phyloP scores from a whole-genome alignment of 306 rosid species.

The Dalbergia oliveri region DNA sequence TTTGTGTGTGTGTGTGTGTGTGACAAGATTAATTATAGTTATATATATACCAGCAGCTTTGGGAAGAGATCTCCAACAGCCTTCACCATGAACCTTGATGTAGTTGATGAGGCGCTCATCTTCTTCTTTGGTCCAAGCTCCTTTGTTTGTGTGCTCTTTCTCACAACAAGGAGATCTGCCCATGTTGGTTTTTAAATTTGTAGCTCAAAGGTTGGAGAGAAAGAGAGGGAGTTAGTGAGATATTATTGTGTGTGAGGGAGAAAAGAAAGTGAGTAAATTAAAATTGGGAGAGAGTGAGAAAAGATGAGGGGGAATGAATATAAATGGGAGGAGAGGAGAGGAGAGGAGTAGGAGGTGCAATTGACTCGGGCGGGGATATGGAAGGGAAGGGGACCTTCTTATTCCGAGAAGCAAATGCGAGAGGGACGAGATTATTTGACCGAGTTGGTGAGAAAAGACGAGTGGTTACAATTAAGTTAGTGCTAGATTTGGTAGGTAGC shows the following conservation, averaged over 20 bases:
- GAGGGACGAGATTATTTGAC: slow-evolving; percentile 61
- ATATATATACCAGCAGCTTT: slow-evolving; percentile 66
- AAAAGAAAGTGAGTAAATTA: neutral
- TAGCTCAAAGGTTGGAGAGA: too few species aligned
- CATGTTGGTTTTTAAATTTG: slow-evolving; percentile 32
- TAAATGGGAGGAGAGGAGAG: slow-evolving; percentile 44
- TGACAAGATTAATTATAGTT: neutral
- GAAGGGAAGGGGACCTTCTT: slow-evolving; percentile 39
- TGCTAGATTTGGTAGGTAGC: slow-evolving; percentile 72
- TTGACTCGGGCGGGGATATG: slow-evolving; percentile 52
- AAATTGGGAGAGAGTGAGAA: slow-evolving; percentile 2
- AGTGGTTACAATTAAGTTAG: slow-evolving; percentile 71
- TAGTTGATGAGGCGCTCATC: slow-evolving; percentile 73
- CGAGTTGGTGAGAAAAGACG: slow-evolving; percentile 75
- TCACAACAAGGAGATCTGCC: slow-evolving; percentile 85
- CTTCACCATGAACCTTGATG: slow-evolving; percentile 74
- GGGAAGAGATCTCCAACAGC: slow-evolving; percentile 83
- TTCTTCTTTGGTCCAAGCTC: slow-evolving; percentile 85
- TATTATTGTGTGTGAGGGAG: slow-evolving; percentile 15
- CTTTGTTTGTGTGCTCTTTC: slow-evolving; percentile 77
- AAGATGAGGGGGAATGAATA: slow-evolving; percentile 44
- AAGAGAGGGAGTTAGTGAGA: neutral
- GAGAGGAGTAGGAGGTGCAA: slow-evolving; percentile 49
- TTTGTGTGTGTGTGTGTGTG: neutral
- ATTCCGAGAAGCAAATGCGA: slow-evolving; percentile 44